A percentile compares a stretch with the other conserved stretches of the same genome.
Conservation (phyloP, 257 asterid species). For the Mentha longifolia region DNA sequence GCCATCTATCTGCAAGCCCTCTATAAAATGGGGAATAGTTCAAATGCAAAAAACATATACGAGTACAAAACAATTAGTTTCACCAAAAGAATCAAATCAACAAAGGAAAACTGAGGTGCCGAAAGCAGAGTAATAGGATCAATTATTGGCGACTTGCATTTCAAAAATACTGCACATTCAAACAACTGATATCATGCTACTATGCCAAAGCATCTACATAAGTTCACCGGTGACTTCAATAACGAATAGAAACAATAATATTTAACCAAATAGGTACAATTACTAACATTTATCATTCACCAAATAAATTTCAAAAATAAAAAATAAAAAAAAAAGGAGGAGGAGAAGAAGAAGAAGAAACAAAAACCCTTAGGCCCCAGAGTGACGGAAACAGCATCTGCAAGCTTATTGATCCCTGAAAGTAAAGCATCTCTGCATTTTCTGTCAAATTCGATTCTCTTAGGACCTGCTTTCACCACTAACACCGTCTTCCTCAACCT, state of each 20-base stretch:
- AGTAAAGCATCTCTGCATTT: constrained; percentile 79
- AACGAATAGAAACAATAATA: too few species aligned
- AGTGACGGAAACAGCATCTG: constrained; percentile 95
- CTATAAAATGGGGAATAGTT: not conserved
- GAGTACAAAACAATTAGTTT: not conserved
- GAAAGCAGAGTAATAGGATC: constrained; percentile 13
- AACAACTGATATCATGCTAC: too few species aligned
- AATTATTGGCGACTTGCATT: constrained; percentile 7
- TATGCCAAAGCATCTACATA: too few species aligned
- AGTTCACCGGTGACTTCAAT: too few species aligned
- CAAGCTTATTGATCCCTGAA: constrained; percentile 88
- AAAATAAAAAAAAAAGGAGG: too few species aligned
- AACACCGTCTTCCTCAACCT: constrained; percentile 33
- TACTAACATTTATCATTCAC: not conserved
- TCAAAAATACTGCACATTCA: not conserved
- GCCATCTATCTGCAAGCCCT: not conserved
- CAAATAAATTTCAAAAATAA: too few species aligned
- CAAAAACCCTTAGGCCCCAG: constrained; percentile 83
- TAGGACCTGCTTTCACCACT: constrained; percentile 79
- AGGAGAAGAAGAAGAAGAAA: too few species aligned
- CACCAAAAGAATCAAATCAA: not conserved
- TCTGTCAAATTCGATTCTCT: constrained; percentile 72
- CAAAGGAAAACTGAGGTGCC: constrained; percentile 7
- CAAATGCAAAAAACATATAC: constrained; percentile 1
- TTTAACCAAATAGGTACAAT: not conserved